phyloP scores from a whole-genome alignment of 1,284 basidiomycete genomes.

The Gastroboletus turbinatus region DNA sequence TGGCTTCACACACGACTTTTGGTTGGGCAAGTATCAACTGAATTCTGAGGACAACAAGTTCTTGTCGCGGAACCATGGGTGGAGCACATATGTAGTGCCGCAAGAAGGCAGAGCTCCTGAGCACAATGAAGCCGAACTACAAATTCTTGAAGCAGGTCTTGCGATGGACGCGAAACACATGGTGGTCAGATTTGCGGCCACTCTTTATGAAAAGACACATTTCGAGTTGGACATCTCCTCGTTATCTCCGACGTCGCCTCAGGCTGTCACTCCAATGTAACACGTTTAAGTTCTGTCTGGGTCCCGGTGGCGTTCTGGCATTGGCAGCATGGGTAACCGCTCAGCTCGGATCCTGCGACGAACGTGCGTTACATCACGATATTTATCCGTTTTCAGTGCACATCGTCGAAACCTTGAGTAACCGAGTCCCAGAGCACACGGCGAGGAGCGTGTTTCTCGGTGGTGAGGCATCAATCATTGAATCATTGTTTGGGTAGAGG shows the following conservation, averaged over 20 bases:
- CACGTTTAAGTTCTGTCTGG: not conserved
- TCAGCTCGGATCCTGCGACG: not conserved
- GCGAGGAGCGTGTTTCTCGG: not conserved
- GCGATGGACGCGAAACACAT: constrained; percentile 91
- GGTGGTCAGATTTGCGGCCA: constrained; percentile 85
- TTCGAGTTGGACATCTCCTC: constrained; percentile 87
- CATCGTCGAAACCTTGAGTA: not conserved
- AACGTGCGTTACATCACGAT: not conserved
- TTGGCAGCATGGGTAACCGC: not conserved
- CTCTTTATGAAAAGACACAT: constrained; percentile 86
- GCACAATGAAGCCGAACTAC: constrained; percentile 96
- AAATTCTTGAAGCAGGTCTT: constrained; percentile 90
- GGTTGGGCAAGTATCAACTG: constrained; percentile 89
- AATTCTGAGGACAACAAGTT: constrained; percentile 95
- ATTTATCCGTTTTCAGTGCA: not conserved
- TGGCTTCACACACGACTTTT: constrained; percentile 91
- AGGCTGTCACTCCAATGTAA: not conserved
- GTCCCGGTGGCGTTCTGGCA: not conserved
- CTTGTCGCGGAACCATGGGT: constrained; percentile 87
- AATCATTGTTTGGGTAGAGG: not conserved
- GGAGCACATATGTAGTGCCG: constrained; percentile 93
- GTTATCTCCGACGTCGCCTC: constrained; percentile 46
- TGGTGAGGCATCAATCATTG: not conserved
- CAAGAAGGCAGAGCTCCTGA: constrained; percentile 85
- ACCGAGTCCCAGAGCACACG: not conserved